Base-by-base conservation (phyloP, 192 early-diverging fungal species). In the Radiomyces spectabilis region DNA sequence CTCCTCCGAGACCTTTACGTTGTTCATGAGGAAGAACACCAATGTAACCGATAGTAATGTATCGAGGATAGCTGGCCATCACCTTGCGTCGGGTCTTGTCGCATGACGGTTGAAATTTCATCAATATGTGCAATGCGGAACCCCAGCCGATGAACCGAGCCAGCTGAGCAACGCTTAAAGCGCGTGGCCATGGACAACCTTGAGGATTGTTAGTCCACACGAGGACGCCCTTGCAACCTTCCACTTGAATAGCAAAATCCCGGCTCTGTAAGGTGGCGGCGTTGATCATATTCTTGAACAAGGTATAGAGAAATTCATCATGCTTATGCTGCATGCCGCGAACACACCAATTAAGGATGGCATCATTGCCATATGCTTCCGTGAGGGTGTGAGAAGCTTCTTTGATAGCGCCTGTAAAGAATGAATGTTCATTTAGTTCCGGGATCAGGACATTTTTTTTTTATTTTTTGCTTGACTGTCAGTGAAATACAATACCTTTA, bases 241-340 rank as follows among this genome's bases (percentile, higher is more conserved):
- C 66, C 3, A 57, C 59, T 57, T 68, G 66, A 37, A 68, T 41
- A 15, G 56, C 59, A 35, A 57, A 68, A 10, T 68, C 66, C 5
- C 55, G 40, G 45, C 59, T 66, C 49, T 48, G 38, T n/a, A 53
- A 39, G 19, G 56, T 53, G 3, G 51, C 56, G 10, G 21, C 16
- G 22, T 66, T 54, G 13, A 66, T 34, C 15, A 58, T 44, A n/a
- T 25, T 46, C 48, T 66, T 66, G 37, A 66, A 66, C 9, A 66
- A 29, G 12, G 37, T 33, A 25, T 41, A 51, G 9, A 31, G 19
- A 15, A 58, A 33, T 18, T 48, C 44, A 1, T 35, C 22, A 12
- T 52, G n/a, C 3, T 59, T 55, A 24, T 29, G 12, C 19, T 35
- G 27, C 2, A 53, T 12, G 1, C 50, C 44, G 5, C 45, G 35